Conservation (phyloP, 768 basidiomycete genomes). For the Thelephora ganbajun region DNA sequence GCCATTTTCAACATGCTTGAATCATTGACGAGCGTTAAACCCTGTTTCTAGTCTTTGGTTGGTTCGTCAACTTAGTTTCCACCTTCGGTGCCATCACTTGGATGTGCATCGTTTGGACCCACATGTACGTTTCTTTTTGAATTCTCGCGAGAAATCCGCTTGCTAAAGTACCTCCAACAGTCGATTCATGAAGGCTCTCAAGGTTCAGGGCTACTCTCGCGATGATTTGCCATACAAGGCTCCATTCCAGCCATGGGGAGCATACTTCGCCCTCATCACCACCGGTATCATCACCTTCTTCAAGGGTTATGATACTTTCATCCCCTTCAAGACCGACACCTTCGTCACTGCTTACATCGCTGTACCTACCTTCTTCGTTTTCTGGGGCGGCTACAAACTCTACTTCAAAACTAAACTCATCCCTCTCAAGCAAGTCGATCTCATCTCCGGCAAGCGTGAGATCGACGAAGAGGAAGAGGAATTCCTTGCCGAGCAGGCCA, state of each 20-base stretch:
- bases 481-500: constrained; percentile 29
- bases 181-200: constrained; percentile 35
- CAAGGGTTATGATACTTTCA: constrained; percentile 33
- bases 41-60: constrained; percentile 17
- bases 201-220: constrained; percentile 26
- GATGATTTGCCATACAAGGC: constrained; percentile 36
- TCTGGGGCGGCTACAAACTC: constrained; percentile 24
- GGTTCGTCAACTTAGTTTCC: constrained; percentile 22
- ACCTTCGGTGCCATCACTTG: constrained; percentile 23
- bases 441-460: constrained; percentile 39
- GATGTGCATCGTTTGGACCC: constrained; percentile 39
- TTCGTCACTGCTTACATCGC: constrained; percentile 43
- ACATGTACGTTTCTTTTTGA: constrained; percentile 31
- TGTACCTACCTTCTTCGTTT: constrained; percentile 19
- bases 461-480: constrained; percentile 52
- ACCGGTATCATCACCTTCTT: constrained; percentile 42
- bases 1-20: background rate
- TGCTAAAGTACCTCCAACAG: constrained; percentile 14
- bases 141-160: too few species aligned
- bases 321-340: constrained; percentile 35
- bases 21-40: background rate
- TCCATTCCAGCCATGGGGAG: constrained; percentile 50
- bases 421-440: constrained; percentile 38
- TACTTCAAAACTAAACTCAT: constrained; percentile 21
- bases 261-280: constrained; percentile 41